Conservation (phyloP, 208 protist species). For the Trypanosoma mega region DNA sequence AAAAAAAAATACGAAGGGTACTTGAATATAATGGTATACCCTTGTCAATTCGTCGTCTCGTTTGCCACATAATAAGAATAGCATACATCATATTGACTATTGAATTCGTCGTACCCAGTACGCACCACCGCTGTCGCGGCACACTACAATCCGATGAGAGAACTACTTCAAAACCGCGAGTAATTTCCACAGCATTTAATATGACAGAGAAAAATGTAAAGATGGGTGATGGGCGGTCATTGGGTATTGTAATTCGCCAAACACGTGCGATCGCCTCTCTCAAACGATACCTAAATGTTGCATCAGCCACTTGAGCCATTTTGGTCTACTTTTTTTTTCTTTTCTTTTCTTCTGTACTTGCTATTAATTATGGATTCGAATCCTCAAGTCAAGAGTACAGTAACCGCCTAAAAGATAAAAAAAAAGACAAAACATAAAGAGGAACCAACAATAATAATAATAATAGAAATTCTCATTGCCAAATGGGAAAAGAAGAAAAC, state of each 20-base stretch:
- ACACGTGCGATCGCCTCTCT: conserved; percentile 17
- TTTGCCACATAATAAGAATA: conserved; percentile 45
- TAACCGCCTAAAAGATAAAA: no score
- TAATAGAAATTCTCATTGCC: no score
- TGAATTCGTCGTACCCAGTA: conserved; percentile 44
- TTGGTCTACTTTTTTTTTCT: not conserved
- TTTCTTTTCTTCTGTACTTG: not conserved
- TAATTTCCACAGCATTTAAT: conserved; percentile 53
- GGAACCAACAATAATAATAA: not conserved
- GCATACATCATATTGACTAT: conserved; percentile 71
- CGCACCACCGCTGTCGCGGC: conserved; percentile 22
- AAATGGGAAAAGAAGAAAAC: no score
- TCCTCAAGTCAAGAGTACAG: not conserved
- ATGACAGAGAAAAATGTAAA: conserved; percentile 46
- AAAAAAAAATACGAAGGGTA: conserved; percentile 41
- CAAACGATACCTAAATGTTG: conserved; percentile 1
- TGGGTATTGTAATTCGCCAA: conserved; percentile 36
- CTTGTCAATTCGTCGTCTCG: conserved; percentile 36
- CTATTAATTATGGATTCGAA: not conserved
- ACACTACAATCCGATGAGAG: conserved; percentile 31
- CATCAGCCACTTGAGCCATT: conserved; percentile 4
- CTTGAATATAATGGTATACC: conserved; percentile 41
- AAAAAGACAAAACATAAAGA: conserved; percentile 28
- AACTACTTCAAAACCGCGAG: conserved; percentile 44
- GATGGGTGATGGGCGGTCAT: conserved; percentile 67